A percentile compares a stretch with the other conserved stretches of the same genome.
phyloP scores from a whole-genome alignment of 176 grass and related monocot species.

The Zea luxurians region DNA sequence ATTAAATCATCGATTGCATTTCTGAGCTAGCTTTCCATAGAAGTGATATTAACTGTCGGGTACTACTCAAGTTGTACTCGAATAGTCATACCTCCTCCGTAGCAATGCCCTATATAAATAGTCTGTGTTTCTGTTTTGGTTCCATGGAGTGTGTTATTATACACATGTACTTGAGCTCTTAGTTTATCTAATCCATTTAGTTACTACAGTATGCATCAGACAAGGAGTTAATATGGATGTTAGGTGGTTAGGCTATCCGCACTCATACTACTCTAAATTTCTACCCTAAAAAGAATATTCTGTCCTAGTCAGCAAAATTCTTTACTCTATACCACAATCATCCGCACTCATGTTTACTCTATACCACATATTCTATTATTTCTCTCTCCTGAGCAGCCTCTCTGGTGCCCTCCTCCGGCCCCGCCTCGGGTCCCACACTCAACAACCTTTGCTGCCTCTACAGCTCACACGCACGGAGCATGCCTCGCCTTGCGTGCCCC shows the following conservation, averaged over 20 bases:
- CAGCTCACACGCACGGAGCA: too few relatives aligned
- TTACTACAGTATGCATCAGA: slow-evolving; percentile 37
- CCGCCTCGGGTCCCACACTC: too few relatives aligned
- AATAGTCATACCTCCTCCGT: background rate
- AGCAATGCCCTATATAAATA: background rate
- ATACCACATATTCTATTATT: too few relatives aligned
- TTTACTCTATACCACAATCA: too few relatives aligned
- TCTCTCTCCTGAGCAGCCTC: too few relatives aligned
- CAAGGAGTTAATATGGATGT: slow-evolving; percentile 36
- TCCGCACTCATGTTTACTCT: too few relatives aligned
- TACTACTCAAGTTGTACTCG: background rate
- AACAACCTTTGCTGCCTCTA: too few relatives aligned
- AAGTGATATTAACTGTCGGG: background rate
- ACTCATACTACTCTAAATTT: too few relatives aligned
- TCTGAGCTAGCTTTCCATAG: background rate
- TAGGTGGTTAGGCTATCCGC: slow-evolving; percentile 66
- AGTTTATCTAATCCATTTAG: slow-evolving; percentile 46
- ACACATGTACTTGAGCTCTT: slow-evolving; percentile 41
- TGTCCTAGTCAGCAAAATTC: too few relatives aligned
- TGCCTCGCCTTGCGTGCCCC: too few relatives aligned
- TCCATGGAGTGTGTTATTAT: slow-evolving; percentile 22
- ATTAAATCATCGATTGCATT: background rate
- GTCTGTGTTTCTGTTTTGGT: slow-evolving; percentile 25
- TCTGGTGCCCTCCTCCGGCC: too few relatives aligned
- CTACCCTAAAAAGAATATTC: too few relatives aligned